phyloP scores from a whole-genome alignment of 805 yeast genomes.

The Ogataea wickerhamii region DNA sequence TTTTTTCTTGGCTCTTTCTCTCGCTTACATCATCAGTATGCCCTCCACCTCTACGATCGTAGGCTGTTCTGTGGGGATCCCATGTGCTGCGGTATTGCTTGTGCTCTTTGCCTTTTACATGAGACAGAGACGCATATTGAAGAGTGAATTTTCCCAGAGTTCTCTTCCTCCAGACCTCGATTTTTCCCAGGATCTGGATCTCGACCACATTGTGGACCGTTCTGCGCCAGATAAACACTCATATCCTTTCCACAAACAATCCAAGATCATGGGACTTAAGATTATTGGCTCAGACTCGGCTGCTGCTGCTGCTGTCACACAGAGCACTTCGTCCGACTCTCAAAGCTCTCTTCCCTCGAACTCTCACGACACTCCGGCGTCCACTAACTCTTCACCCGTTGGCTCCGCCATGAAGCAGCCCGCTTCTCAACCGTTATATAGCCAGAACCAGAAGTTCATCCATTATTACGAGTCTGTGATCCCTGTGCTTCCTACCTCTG shows the following conservation, averaged over 20 bases:
- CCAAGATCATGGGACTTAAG: conserved; percentile 27
- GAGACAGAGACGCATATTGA: conserved; percentile 36
- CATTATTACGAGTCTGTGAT: conserved; percentile 32
- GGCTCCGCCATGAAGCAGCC: conserved; percentile 4
- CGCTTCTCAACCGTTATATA: conserved; percentile 6
- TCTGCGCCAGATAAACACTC: conserved; percentile 3
- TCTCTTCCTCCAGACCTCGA: conserved; percentile 35
- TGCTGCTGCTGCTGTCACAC: neutral
- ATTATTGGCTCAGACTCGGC: conserved; percentile 10
- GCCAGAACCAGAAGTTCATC: conserved; percentile 17
- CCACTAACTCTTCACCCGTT: conserved; percentile 5
- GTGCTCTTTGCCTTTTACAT: conserved; percentile 36
- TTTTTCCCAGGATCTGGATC: conserved; percentile 33
- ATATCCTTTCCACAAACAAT: conserved; percentile 17
- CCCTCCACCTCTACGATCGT: conserved; percentile 38
- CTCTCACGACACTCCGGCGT: conserved; percentile 5
- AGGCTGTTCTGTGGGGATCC: conserved; percentile 53
- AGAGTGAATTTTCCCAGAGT: conserved; percentile 33
- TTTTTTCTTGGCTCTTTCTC: conserved; percentile 3
- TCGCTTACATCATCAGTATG: conserved; percentile 11
- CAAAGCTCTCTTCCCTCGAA: conserved; percentile 6
- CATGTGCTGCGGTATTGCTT: conserved; percentile 37
- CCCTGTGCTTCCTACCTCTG: conserved; percentile 27
- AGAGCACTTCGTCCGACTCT: conserved; percentile 9
- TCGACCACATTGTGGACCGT: conserved; percentile 28